phyloP scores from a whole-genome alignment of 176 grass and related monocot species.

The Hordeum vulgare region DNA sequence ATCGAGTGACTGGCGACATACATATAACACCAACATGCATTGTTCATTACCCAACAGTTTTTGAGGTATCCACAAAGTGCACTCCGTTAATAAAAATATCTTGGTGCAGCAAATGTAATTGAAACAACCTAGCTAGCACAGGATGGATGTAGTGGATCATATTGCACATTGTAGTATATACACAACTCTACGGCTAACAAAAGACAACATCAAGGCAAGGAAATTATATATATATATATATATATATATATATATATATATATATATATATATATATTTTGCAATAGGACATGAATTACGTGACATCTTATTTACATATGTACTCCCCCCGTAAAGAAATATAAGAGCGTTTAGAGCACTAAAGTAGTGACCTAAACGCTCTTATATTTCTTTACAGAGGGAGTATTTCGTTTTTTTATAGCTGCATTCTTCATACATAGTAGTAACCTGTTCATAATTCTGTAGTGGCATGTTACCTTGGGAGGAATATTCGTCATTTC shows the following conservation, averaged over 20 bases:
- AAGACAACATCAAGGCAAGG: neutral
- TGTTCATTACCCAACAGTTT: slow-evolving; percentile 24
- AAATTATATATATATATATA: neutral
- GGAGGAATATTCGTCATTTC: slow-evolving; percentile 98
- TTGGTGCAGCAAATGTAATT: neutral
- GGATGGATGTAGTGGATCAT: neutral
- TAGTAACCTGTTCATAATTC: neutral
- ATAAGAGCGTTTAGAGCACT: too few relatives aligned
- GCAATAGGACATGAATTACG: slow-evolving; percentile 4
- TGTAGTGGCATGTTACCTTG: slow-evolving; percentile 49
- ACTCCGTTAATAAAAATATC: neutral
- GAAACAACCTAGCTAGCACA: slow-evolving; percentile 2
- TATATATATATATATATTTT: neutral
- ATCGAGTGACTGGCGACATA: neutral
- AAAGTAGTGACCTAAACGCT: too few relatives aligned
- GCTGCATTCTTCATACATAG: neutral
- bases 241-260: too few relatives aligned
- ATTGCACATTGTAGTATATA: neutral
- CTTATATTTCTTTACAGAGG: too few relatives aligned
- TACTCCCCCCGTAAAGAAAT: too few relatives aligned
- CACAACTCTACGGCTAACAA: neutral
- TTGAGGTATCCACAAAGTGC: neutral
- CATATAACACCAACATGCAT: neutral
- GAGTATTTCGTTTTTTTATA: neutral
- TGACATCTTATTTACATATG: slow-evolving; percentile 10